Conservation (phyloP, 108 stramenopile species). For the Fragilaria crotonensis region DNA sequence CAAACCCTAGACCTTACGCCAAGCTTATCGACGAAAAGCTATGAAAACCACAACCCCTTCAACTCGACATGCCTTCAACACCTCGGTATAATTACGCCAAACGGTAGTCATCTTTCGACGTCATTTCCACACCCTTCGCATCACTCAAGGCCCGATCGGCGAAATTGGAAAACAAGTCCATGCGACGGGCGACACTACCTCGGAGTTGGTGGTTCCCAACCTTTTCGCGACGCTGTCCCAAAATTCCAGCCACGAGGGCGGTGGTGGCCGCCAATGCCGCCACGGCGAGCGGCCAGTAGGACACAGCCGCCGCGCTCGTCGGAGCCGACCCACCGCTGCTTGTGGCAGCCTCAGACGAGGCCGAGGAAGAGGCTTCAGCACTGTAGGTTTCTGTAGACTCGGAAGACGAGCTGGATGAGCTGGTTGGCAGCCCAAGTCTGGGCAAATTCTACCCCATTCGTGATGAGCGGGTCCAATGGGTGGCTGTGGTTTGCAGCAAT, state of each 20-base stretch:
- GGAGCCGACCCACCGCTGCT: background rate
- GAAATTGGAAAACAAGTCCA: slow-evolving; percentile 3
- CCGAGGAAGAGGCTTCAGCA: background rate
- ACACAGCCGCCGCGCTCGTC: background rate
- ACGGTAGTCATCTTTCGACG: too few species aligned
- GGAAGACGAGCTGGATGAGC: too few species aligned
- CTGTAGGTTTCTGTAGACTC: background rate
- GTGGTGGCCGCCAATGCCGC: background rate
- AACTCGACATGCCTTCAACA: too few species aligned
- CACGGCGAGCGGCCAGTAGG: background rate
- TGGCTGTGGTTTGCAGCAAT: background rate
- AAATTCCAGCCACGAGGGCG: background rate
- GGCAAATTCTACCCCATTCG: background rate
- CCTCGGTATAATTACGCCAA: too few species aligned
- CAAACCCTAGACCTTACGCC: too few species aligned
- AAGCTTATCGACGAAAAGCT: too few species aligned
- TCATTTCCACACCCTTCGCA: background rate
- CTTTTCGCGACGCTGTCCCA: background rate
- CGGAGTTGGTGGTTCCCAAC: background rate
- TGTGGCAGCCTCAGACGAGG: background rate
- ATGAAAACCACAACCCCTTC: too few species aligned
- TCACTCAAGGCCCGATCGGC: background rate
- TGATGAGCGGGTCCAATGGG: background rate
- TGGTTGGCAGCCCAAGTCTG: background rate
- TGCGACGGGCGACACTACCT: slow-evolving; percentile 4